Conservation (phyloP, 2,329 filamentous ascomycete species). For the Amesomyces nigricolor region DNA sequence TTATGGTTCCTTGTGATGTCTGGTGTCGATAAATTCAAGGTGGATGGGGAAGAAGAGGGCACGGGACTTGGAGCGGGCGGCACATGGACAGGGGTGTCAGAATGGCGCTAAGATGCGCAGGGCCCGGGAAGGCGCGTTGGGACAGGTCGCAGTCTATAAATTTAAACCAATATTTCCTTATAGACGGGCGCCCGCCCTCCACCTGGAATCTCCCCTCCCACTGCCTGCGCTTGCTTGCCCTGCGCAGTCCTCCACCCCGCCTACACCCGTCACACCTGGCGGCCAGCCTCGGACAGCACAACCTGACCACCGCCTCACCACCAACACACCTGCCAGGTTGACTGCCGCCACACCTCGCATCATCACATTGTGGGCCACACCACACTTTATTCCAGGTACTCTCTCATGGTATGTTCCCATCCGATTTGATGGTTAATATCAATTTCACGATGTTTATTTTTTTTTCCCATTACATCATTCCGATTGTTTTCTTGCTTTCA, state of each 20-base stretch:
- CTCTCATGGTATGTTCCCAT: no score
- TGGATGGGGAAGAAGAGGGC: slow-evolving; percentile 10
- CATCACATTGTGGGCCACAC: neutral
- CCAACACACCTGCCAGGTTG: neutral
- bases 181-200: slow-evolving; percentile 27
- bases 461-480: no score
- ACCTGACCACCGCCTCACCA: neutral
- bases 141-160: slow-evolving; percentile 28
- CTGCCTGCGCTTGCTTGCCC: slow-evolving; percentile 25
- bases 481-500: neutral
- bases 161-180: slow-evolving; percentile 29
- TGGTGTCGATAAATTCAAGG: slow-evolving; percentile 9
- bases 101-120: slow-evolving; percentile 27
- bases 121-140: slow-evolving; percentile 25
- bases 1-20: neutral
- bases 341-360: neutral
- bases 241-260: slow-evolving; percentile 16
- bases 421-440: neutral
- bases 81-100: slow-evolving; percentile 23
- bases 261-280: slow-evolving; percentile 17
- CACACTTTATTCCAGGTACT: no score
- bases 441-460: no score
- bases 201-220: slow-evolving; percentile 23
- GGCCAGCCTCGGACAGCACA: neutral
- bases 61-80: slow-evolving; percentile 22